Evolutionary conservation across 2,329 filamentous ascomycete species (phyloP), one percentile per base, ranked within the genome.

Genomic region (Claviceps monticola): DNA sequence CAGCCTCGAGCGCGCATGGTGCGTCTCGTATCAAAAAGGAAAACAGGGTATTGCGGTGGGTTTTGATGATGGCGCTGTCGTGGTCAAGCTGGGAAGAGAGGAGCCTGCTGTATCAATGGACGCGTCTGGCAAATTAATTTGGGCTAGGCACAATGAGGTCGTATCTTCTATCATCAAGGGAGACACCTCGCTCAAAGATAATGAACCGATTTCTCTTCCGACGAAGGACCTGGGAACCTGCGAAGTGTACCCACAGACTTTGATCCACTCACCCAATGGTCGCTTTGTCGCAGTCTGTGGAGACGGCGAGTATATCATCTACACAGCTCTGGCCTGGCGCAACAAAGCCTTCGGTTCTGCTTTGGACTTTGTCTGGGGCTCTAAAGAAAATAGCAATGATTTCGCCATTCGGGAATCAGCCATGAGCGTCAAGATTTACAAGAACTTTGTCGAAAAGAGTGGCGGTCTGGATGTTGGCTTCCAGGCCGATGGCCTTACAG

Each of bases 61-160:
- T 68, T 98, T 95, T 66, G 93, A 98, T 57, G 93, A 98, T 69
- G 93, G 93, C 66, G 91, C 91, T 4, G 91, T 98, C 3, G 93
- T 98, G 45, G 87, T 98, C 53, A 97, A 96, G 71, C 90, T 98
- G 75, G 93, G 93, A 59, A 82, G 93, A 56, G 93, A 98, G 68
- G 91, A 97, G 70, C 93, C 93, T 2, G 93, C 93, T 34, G 91
- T 97, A 17, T 96, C 89, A 13, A 98, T 98, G 93, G 93, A 98
- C 63, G 75, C 81, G 34, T 94, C 88, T 42, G 93, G 93, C 66
- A 98, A 98, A 74, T 76, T 98, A 55, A 89, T 98, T 57, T 97
- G 88, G 86, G 90, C 93, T 34, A 83, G 85, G 60, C 91, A 97
- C 67, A 96, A 89, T 62, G 93, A 98, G 64, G 90, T 97, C 37